Evolutionary conservation across 169 alveolate genomes (phyloP).

Genomic region (Neospora caninum): DNA sequence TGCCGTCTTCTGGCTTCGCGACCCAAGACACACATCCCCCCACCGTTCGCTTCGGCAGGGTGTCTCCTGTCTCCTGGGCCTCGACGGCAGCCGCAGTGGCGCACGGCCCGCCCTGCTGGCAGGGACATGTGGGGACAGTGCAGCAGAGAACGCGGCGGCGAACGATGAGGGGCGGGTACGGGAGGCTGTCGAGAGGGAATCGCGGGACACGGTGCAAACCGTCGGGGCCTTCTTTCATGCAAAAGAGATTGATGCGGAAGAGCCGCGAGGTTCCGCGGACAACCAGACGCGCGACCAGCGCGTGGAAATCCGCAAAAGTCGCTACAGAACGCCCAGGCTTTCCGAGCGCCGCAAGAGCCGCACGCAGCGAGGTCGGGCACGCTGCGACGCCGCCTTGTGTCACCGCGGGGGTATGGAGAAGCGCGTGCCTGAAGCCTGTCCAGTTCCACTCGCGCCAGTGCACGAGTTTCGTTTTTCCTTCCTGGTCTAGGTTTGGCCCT

Average conservation of each 20-base stretch:
- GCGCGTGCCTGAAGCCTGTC: slow-evolving; percentile 28
- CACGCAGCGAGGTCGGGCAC: background rate
- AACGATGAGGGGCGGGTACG: slow-evolving; percentile 3
- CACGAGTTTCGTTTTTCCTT: background rate
- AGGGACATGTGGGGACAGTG: slow-evolving; percentile 22
- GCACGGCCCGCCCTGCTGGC: slow-evolving; percentile 26
- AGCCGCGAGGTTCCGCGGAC: slow-evolving; percentile 40
- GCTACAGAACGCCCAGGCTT: background rate
- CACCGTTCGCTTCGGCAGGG: background rate
- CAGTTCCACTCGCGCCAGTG: slow-evolving; percentile 28
- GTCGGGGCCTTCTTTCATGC: background rate
- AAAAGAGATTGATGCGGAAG: background rate
- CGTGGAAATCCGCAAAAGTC: slow-evolving; percentile 15
- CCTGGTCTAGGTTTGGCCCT: background rate
- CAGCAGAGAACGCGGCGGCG: slow-evolving; percentile 12
- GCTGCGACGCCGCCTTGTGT: slow-evolving; percentile 16
- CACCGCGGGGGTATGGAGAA: slow-evolving; percentile 7
- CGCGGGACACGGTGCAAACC: background rate
- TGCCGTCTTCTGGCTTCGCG: background rate
- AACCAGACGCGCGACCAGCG: background rate
- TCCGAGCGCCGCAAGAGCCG: background rate
- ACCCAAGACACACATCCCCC: background rate
- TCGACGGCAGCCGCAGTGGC: background rate
- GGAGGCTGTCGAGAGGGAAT: slow-evolving; percentile 5
- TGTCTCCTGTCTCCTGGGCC: background rate